Evolutionary conservation across 2,329 filamentous ascomycete species (phyloP).

Genomic region (Penicillium sp.): DNA sequence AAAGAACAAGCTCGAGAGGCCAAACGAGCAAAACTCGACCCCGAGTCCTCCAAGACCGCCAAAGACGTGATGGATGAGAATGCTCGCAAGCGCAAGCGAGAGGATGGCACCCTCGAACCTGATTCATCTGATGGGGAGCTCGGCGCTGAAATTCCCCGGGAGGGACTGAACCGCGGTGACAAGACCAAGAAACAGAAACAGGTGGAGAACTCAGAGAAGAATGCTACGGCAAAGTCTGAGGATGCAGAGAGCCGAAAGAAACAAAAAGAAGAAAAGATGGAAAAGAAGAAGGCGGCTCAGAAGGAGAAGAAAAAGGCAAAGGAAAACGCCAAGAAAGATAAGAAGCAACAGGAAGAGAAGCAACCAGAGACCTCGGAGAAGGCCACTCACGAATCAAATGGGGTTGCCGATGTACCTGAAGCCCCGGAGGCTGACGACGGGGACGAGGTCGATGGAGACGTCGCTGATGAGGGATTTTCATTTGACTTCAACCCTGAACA

Average conservation of each 20-base stretch:
- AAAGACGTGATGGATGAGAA: slow-evolving; percentile 92
- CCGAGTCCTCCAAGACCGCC: slow-evolving; percentile 81
- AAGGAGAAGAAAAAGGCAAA: slow-evolving; percentile 48
- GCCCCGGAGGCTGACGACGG: slow-evolving; percentile 23
- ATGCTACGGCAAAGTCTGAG: slow-evolving; percentile 23
- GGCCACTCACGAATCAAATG: slow-evolving; percentile 17
- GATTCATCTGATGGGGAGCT: slow-evolving; percentile 45
- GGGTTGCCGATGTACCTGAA: slow-evolving; percentile 15
- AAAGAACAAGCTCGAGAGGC: slow-evolving; percentile 79
- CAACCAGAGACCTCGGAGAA: slow-evolving; percentile 20
- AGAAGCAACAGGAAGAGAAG: slow-evolving; percentile 24
- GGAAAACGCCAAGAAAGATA: slow-evolving; percentile 35
- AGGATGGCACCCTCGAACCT: slow-evolving; percentile 51
- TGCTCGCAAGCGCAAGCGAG: slow-evolving; percentile 69
- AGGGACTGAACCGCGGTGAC: slow-evolving; percentile 53
- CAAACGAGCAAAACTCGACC: slow-evolving; percentile 83
- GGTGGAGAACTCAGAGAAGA: slow-evolving; percentile 27
- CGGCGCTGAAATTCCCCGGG: slow-evolving; percentile 49
- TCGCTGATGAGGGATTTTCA: slow-evolving; percentile 46
- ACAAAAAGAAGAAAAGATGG: slow-evolving; percentile 37
- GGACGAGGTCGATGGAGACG: slow-evolving; percentile 35
- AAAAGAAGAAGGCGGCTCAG: slow-evolving; percentile 45
- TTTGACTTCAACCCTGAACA: slow-evolving; percentile 41
- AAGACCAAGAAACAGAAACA: slow-evolving; percentile 54
- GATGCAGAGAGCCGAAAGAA: slow-evolving; percentile 36